These are phyloP conservation scores for Triglochin maritima DNA, from an alignment of 106 monocot genomes.

Conservation along the genomic window DNA sequence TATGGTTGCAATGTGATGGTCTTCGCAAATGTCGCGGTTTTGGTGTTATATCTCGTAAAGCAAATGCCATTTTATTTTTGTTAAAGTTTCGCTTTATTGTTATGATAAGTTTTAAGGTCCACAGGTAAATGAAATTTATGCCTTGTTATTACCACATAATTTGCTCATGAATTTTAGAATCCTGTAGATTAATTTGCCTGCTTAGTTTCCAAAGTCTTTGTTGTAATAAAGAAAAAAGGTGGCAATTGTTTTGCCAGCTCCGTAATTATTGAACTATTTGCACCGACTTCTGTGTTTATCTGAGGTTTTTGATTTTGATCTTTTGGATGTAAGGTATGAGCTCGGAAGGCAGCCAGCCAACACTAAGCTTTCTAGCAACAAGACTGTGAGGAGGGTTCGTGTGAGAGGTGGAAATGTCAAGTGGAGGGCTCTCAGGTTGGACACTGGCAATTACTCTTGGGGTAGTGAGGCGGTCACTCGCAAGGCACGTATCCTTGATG, in stretches of 20 bases:
- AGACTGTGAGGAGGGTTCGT: constrained; percentile 71
- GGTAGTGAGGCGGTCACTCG: constrained; percentile 77
- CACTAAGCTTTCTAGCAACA: constrained; percentile 87
- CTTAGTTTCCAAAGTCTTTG: background rate
- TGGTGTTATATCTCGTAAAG: no score
- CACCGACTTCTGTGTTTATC: background rate
- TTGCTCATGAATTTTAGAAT: no score
- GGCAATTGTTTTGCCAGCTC: background rate
- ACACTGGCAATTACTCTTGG: constrained; percentile 88
- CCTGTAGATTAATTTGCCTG: background rate
- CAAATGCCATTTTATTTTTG: no score
- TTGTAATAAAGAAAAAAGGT: background rate
- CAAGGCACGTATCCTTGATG: constrained; percentile 76
- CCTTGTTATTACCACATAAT: no score
- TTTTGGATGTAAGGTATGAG: constrained; percentile 18
- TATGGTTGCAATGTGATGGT: no score
- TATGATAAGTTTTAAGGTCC: no score
- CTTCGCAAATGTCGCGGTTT: no score
- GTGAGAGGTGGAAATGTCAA: constrained; percentile 84
- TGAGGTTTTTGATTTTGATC: background rate
- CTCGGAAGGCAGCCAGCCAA: constrained; percentile 58
- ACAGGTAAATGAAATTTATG: no score
- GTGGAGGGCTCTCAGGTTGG: constrained; percentile 77
- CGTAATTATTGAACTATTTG: background rate
- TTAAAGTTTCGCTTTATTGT: no score